Base-by-base conservation (phyloP, 495 filamentous ascomycete species). In the Sordaria brevicollis region DNA sequence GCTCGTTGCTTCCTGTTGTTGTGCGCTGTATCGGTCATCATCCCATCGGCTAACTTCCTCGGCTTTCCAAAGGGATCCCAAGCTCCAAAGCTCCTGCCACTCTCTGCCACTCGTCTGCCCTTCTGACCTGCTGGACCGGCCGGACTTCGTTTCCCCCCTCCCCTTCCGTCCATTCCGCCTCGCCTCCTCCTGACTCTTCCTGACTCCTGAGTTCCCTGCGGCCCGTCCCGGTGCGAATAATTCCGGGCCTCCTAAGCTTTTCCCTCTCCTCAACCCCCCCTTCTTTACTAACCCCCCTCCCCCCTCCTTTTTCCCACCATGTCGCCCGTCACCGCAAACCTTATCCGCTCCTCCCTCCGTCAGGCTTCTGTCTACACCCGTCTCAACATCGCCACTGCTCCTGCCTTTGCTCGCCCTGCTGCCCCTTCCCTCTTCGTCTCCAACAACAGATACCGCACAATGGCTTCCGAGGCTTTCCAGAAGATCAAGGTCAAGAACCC, bases 401-500 rank as follows among this genome's bases (percentile, higher is more conserved):
- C 65, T 19, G 17, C 65, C 41, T 21, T 29, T 19, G 8, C 29
- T 35, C 68, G 71, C 54, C 35, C 35, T 38, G 43, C 35, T 34
- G 71, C 72, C 70, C 66, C 72, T 68, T 74, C 77, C 8, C 70
- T 71, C 38, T 69, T 71, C 72, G 36, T 71, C 36, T 74, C 73
- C 39, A 72, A 73, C 69, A 39, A 72, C 79, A 77, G 79, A 74
- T 75, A 74, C 29, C 79, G 79, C 78, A 79, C 72, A 69, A 81
- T 81, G 79, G 80, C 79, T 66, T 74, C 79, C 73, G 73, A 73
- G 67, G 72, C 65, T 69, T 72, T 74, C 68, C 69, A 73, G 72
- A 97, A 96, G 89, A 97, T 97, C 85, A 92, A 95, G 86, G 94
- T 97, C 79, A 90, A 94, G 88, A 98, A 96, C 82, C 95, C 95